Base-by-base conservation (phyloP, 2,329 filamentous ascomycete genomes). In the Stemphylium lycopersici region DNA sequence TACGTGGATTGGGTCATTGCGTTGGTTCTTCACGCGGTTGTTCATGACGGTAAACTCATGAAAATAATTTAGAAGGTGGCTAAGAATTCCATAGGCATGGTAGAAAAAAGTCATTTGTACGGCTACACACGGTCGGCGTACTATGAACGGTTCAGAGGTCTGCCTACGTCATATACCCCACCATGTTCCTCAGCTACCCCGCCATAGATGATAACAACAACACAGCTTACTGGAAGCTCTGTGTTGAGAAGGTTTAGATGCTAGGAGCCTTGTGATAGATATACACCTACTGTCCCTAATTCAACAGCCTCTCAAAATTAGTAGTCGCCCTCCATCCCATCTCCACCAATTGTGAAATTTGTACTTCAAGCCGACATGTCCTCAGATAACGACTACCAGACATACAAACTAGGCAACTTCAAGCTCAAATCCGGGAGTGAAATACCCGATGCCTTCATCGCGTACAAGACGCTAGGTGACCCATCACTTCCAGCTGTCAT, bases 381-480 rank as follows among this genome's bases (percentile, higher is more conserved):
- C 39, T 56, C 59, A 3, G 46, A 58, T 16, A 65, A 67, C 16
- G 77, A 81, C 34, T 81, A 78, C 58, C 69, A 84, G 48, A 83
- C 75, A 2, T 89, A 82, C 70, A 72, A 81, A 20, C 79, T 90
- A 0, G 88, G 87, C 15, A 82, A 89, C 73, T 90, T 88, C 78
- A 76, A 81, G 56, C 83, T 93, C 2, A 83, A 88, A 66, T 86
- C 82, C 22, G 88, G 88, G 34, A 79, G 78, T n/a, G 79, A 76
- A 5, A 80, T 93, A 15, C 80, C 82, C 1, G 72, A 84, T 61
- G 90, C 90, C 1, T 83, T 84, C 66, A 85, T 93, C 48, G 88
- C 89, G 13, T 93, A 90, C 79, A 91, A 89, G 73, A 90, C 89
- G 0, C 88, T 89, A 62, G 90, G 90, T 16, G 79, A 87, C 51